These are phyloP conservation scores for Celoporthe dispersa DNA, from an alignment of 2,329 filamentous ascomycete species.

Conservation along the genomic window DNA sequence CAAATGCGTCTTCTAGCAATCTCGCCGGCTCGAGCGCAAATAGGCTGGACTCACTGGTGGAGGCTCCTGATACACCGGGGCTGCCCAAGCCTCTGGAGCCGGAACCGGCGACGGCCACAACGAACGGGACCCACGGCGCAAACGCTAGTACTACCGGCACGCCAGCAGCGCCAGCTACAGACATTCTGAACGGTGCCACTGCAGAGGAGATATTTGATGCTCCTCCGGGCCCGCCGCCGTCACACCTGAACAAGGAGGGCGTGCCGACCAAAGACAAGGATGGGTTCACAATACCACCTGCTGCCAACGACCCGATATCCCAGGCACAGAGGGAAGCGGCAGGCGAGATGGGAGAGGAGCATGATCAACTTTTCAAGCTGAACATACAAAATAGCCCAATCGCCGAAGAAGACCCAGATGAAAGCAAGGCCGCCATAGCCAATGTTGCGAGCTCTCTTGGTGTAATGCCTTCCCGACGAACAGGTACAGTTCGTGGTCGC, in stretches of 20 bases:
- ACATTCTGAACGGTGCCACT: conserved; percentile 53
- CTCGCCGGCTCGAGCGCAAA: conserved; percentile 54
- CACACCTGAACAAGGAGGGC: conserved; percentile 44
- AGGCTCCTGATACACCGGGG: conserved; percentile 53
- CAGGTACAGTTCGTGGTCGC: conserved; percentile 81
- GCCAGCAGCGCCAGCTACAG: conserved; percentile 34
- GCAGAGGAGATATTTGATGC: conserved; percentile 55
- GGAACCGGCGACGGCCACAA: conserved; percentile 16
- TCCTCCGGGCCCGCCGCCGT: conserved; percentile 56
- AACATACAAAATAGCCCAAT: conserved; percentile 81
- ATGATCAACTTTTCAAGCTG: conserved; percentile 74
- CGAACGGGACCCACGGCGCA: conserved; percentile 35
- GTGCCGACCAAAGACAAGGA: conserved; percentile 68
- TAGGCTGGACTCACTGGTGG: conserved; percentile 60
- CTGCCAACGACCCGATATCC: conserved; percentile 68
- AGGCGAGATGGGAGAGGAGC: conserved; percentile 54
- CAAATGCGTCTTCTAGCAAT: conserved; percentile 63
- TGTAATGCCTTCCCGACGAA: conserved; percentile 67
- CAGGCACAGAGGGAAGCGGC: conserved; percentile 72
- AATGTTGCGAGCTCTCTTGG: conserved; percentile 77
- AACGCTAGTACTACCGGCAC: conserved; percentile 11
- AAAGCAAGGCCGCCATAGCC: conserved; percentile 72
- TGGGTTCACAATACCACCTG: conserved; percentile 74
- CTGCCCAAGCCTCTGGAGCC: conserved; percentile 31
- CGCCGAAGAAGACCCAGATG: conserved; percentile 75